Base-by-base conservation (phyloP, 768 basidiomycete species). In the Leccinum subgranulosum region DNA sequence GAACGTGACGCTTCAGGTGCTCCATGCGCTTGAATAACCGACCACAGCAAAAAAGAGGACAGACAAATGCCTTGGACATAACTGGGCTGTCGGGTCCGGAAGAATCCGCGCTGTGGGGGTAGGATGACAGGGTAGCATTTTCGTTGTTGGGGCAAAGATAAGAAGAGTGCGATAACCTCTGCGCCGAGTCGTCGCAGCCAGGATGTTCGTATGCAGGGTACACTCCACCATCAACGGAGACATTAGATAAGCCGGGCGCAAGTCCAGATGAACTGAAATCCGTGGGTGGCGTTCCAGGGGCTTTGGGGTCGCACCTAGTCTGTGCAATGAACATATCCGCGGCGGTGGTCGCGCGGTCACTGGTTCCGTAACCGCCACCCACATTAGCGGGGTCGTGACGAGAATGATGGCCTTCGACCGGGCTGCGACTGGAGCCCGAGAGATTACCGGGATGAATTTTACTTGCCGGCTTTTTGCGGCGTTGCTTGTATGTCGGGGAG, bases 11-110 rank as follows among this genome's bases (percentile, higher is more conserved):
- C 74, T 91, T 90, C 63, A 95, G 81, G 68, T 96, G 93, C 68
- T 96, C 94, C 82, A 89, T 87, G 11, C 94, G 84, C 79, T 93
- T 94, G 83, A 95, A 96, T 63, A 88, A 75, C 60, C 89, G 78
- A 3, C 89, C 85, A 67, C 94, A 97, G 14, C 90, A 89, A 70
- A 83, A 86, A 2, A 93, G 79, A 19, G 92, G 92, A 73, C 94
- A 96, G 50, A 86, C 81, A 66, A 86, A 94, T 4, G 84, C 85
- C 67, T 86, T 87, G 31, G 79, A 78, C 64, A 79, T 81, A 33
- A 77, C 71, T 39, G 74, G 51, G 19, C 52, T 59, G 12, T 55
- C 3, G 65, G 57, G 9, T 64, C 65, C 60, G 10, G 68, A 59
- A n/a, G 69, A 59, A 23, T 63, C 60, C 10, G 55, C 11, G 28